Conservation (phyloP, 176 grass and related monocot species). For the Lolium perenne region DNA sequence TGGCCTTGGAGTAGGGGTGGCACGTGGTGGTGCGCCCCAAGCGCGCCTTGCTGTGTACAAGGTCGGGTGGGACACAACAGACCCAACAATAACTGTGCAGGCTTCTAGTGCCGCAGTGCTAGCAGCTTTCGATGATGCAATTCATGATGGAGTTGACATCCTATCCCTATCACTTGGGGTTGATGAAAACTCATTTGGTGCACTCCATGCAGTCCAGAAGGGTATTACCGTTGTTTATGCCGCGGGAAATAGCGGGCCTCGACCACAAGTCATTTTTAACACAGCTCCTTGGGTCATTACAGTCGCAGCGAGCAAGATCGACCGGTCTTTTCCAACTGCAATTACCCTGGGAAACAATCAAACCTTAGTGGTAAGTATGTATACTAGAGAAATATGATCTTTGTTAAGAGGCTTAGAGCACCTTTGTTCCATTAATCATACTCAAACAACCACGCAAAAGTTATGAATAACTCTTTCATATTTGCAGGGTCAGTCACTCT, state of each 20-base stretch:
- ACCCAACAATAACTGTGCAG: not conserved
- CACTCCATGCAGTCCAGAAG: conserved; percentile 53
- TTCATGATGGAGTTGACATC: conserved; percentile 57
- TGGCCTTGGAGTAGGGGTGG: conserved; percentile 34
- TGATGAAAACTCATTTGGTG: conserved; percentile 13
- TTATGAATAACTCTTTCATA: not conserved
- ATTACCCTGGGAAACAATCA: conserved; percentile 55
- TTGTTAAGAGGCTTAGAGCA: not conserved
- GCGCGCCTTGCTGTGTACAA: conserved; percentile 56
- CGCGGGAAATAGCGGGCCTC: conserved; percentile 43
- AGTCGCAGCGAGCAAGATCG: conserved; percentile 53
- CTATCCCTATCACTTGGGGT: conserved; percentile 41
- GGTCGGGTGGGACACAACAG: not conserved
- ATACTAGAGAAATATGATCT: conserved; percentile 10
- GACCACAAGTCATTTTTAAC: conserved; percentile 36
- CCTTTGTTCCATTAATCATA: not conserved
- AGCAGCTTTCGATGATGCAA: conserved; percentile 54
- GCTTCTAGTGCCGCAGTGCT: conserved; percentile 34
- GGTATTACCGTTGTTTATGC: conserved; percentile 54
- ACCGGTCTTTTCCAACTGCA: conserved; percentile 50
- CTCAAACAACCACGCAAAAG: not conserved
- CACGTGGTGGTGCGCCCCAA: conserved; percentile 48
- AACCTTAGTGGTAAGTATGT: conserved; percentile 39
- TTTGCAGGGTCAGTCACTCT: conserved; percentile 51
- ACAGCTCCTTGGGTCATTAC: conserved; percentile 59